Evolutionary conservation across 1,139 yeast genomes (phyloP).

Genomic region (Geotrichum aggregatum): DNA sequence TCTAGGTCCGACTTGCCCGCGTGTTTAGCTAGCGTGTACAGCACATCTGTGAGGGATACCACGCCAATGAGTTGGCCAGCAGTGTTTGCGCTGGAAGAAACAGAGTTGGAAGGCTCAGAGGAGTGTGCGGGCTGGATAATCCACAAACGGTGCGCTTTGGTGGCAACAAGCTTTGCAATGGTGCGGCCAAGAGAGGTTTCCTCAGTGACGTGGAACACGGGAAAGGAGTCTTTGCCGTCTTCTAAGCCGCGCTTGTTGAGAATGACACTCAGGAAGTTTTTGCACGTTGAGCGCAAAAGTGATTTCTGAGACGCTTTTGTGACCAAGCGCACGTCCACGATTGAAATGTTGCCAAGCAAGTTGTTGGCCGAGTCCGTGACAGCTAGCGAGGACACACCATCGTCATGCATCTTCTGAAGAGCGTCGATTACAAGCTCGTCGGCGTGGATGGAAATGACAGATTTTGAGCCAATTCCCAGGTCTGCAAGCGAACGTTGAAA

Average conservation of each 20-base stretch:
- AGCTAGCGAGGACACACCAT: conserved; percentile 84
- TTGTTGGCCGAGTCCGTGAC: conserved; percentile 79
- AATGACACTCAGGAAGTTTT: conserved; percentile 82
- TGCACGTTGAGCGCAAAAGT: conserved; percentile 71
- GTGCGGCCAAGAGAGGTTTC: conserved; percentile 80
- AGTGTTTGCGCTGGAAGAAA: conserved; percentile 39
- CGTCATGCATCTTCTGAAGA: conserved; percentile 73
- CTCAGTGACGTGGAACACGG: conserved; percentile 86
- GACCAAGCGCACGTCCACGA: conserved; percentile 85
- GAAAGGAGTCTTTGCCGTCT: conserved; percentile 93
- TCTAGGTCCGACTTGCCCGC: conserved; percentile 60
- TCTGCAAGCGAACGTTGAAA: conserved; percentile 64
- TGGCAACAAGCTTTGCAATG: conserved; percentile 90
- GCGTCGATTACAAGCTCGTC: conserved; percentile 87
- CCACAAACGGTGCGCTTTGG: conserved; percentile 91
- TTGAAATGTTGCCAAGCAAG: conserved; percentile 85
- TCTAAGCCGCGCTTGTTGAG: conserved; percentile 84
- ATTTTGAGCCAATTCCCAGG: conserved; percentile 62
- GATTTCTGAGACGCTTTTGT: conserved; percentile 80
- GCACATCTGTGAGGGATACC: conserved; percentile 81
- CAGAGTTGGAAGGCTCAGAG: not conserved
- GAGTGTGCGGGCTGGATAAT: conserved; percentile 56
- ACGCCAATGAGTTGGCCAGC: conserved; percentile 89
- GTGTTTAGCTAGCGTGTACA: conserved; percentile 72
- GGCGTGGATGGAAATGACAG: conserved; percentile 74